Evolutionary conservation across 306 rosid genomes (phyloP).

Genomic region (Cyamopsis tetragonoloba): DNA sequence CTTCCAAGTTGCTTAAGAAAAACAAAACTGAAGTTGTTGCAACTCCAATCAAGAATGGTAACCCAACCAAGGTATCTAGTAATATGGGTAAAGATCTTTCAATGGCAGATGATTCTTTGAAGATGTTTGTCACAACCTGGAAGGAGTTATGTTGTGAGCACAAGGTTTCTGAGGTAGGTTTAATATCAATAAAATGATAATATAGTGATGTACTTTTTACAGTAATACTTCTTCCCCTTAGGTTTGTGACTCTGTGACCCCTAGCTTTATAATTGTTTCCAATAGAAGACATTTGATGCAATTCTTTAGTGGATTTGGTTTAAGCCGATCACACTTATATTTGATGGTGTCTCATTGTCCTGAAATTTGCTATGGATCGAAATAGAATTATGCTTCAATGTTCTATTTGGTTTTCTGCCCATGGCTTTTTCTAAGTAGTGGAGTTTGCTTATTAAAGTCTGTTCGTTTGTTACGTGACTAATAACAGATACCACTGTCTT

Average conservation of each 20-base stretch:
- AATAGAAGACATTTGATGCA: background rate
- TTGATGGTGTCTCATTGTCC: background rate
- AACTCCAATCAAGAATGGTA: conserved; percentile 7
- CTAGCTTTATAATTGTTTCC: background rate
- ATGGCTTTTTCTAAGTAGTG: background rate
- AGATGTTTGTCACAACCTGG: conserved; percentile 71
- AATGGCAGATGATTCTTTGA: conserved; percentile 42
- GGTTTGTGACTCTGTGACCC: background rate
- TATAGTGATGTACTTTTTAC: background rate
- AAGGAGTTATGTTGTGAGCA: conserved; percentile 62
- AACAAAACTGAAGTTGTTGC: conserved; percentile 28
- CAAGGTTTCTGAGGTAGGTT: conserved; percentile 53
- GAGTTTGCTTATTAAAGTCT: no score
- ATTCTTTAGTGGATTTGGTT: background rate
- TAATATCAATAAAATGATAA: background rate
- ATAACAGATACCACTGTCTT: no score
- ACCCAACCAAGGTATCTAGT: conserved; percentile 8
- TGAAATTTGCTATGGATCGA: background rate
- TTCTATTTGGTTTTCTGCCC: background rate
- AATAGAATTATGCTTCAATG: background rate
- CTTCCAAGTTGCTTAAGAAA: conserved; percentile 32
- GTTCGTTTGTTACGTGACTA: no score
- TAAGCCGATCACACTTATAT: background rate
- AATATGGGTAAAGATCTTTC: conserved; percentile 28
- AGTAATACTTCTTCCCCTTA: background rate